A percentile compares a stretch with the other conserved stretches of the same genome.
Conservation (phyloP, 2,329 filamentous ascomycete genomes). For the Trichoderma sp. region DNA sequence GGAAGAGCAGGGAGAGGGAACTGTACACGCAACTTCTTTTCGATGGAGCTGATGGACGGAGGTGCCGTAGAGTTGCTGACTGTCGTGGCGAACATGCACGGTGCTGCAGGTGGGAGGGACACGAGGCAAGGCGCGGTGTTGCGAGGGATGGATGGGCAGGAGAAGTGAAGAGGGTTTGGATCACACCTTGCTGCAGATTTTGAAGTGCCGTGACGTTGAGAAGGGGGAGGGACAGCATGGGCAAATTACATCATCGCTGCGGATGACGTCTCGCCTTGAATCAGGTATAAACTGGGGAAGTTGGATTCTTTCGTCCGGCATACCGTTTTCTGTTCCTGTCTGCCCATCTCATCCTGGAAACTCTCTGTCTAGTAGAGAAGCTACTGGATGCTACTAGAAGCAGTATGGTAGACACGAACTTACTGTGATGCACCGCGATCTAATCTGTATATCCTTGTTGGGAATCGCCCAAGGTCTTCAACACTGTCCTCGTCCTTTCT, state of each 20-base stretch:
- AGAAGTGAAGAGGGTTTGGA: neutral
- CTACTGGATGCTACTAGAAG: too few species aligned
- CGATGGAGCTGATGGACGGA: too few species aligned
- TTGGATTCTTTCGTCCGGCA: neutral
- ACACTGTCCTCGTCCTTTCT: too few species aligned
- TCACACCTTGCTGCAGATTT: neutral
- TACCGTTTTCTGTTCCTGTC: too few species aligned
- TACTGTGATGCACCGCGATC: too few species aligned
- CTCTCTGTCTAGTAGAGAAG: too few species aligned
- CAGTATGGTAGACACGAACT: too few species aligned
- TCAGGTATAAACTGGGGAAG: neutral
- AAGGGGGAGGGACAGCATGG: neutral
- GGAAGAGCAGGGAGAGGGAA: neutral
- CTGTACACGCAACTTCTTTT: too few species aligned
- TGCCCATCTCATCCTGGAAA: too few species aligned
- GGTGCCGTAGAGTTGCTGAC: neutral
- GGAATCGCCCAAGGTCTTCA: too few species aligned
- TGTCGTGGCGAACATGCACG: conserved; percentile 19
- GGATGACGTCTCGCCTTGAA: neutral
- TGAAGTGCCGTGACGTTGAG: neutral
- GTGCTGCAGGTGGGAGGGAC: conserved; percentile 8
- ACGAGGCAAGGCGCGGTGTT: neutral
- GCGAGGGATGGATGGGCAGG: neutral
- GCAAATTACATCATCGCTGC: conserved; percentile 2
- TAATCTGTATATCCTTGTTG: too few species aligned